Conservation (phyloP, 768 basidiomycete species). For the Leccinum barrowsii region DNA sequence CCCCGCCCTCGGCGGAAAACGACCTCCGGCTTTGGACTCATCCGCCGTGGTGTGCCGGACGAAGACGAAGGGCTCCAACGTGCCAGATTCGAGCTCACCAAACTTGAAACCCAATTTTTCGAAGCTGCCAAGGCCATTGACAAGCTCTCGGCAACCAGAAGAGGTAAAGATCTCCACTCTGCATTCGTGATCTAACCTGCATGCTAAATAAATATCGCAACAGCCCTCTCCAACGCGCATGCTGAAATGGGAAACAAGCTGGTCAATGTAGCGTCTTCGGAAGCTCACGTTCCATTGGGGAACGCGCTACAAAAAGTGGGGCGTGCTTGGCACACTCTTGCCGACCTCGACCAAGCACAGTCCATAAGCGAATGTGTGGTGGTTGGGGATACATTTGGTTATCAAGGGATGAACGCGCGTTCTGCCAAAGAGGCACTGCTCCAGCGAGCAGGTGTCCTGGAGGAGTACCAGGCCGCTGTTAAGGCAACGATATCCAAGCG, state of each 20-base stretch:
- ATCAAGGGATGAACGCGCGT: conserved; percentile 95
- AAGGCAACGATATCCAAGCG: conserved; percentile 93
- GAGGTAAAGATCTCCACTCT: conserved; percentile 45
- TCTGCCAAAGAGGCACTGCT: conserved; percentile 93
- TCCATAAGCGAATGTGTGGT: conserved; percentile 94
- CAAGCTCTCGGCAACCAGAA: conserved; percentile 73
- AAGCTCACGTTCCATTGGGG: conserved; percentile 80
- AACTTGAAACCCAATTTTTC: conserved; percentile 88
- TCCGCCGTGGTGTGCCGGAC: conserved; percentile 79
- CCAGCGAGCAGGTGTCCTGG: conserved; percentile 86
- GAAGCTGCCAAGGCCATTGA: conserved; percentile 91
- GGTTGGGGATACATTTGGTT: conserved; percentile 92
- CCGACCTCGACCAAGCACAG: conserved; percentile 88
- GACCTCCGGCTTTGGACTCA: conserved; percentile 70
- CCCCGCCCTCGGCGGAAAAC: conserved; percentile 71
- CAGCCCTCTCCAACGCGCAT: conserved; percentile 75
- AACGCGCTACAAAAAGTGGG: conserved; percentile 85
- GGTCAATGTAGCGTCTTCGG: conserved; percentile 83
- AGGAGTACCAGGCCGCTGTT: conserved; percentile 91
- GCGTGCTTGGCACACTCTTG: conserved; percentile 79
- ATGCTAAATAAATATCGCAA: not conserved
- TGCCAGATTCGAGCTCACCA: conserved; percentile 88
- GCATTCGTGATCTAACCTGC: not conserved
- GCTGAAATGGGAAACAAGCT: conserved; percentile 94
- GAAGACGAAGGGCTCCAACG: conserved; percentile 92